Base-by-base conservation (phyloP, 2,329 filamentous ascomycete genomes). In the Teratosphaeria nubilosa region DNA sequence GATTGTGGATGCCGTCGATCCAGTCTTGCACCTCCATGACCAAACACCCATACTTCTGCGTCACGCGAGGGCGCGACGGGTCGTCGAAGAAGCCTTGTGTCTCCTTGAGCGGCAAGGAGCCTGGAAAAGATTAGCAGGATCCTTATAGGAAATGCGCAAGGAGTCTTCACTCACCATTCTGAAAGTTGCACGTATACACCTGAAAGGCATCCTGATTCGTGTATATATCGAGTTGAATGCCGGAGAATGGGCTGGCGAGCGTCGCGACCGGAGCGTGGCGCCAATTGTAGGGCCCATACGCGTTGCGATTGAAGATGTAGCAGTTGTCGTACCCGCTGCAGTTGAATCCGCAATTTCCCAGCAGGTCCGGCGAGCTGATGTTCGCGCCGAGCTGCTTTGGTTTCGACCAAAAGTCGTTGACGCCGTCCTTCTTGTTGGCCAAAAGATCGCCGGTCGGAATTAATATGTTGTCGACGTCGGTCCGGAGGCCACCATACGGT, bases 1-100 rank as follows among this genome's bases (percentile, higher is more conserved):
- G 91, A 74, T 95, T 95, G 75, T 96, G 96, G 75, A 96, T 94
- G 16, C 81, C 90, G 71, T 95, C 91, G 68, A 96, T 95, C 82
- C 85, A 96, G 72, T 94, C 91, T 78, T 96, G 84, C 13, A 94
- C 89, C 76, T 96, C 91, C 72, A 96, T 81, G 54, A 95, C 91
- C 24, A 95, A 69, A 73, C 91, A 96, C 50, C 90, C 91, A 69
- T 91, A 89, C 77, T 91, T 72, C 58, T 83, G 80, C 27, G 90
- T 86, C 7, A 81, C 82, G 41, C 85, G 78, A 3, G 83, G 81
- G 65, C 85, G 82, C 32, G 76, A 73, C 1, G 74, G 62, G 60
- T 81, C 65, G 61, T 82, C 78, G 61, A 77, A 73, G 3, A 87
- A 75, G 16, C 87, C 87, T 72, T 91, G 88, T 0, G 83, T 86